Evolutionary conservation across 768 basidiomycete genomes (phyloP).

Genomic region (Mycena haematopus): DNA sequence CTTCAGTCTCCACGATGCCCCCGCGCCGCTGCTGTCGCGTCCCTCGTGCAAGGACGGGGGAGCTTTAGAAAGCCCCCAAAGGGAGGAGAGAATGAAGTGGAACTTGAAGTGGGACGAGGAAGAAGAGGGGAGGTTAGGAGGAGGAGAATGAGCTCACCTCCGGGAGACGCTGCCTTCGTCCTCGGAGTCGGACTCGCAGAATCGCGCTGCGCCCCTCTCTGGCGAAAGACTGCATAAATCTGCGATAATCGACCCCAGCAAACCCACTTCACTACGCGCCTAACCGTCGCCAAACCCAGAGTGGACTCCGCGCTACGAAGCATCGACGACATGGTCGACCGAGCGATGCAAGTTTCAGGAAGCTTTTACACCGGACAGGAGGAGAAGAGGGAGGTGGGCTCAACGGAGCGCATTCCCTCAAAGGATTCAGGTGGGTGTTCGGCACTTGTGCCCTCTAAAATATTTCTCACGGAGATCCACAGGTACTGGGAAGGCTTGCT

Average conservation of each 20-base stretch:
- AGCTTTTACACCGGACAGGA: background rate
- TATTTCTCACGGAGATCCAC: background rate
- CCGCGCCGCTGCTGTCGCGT: too few species aligned
- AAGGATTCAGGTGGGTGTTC: background rate
- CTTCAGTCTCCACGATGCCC: background rate
- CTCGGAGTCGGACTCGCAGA: too few species aligned
- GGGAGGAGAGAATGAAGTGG: too few species aligned
- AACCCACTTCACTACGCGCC: background rate
- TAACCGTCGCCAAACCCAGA: slow-evolving; percentile 1
- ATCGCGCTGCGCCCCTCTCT: too few species aligned
- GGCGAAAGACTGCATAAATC: too few species aligned
- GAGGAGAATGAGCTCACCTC: too few species aligned
- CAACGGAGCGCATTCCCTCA: background rate
- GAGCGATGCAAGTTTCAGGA: background rate
- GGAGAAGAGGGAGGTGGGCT: background rate
- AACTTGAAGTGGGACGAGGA: too few species aligned
- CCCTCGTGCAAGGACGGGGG: too few species aligned
- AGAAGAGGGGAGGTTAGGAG: too few species aligned
- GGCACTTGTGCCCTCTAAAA: background rate
- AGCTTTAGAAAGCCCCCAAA: too few species aligned
- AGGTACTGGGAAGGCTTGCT: background rate
- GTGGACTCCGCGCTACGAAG: background rate
- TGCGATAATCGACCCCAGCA: too few species aligned
- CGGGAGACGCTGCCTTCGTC: too few species aligned
- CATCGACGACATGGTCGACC: background rate